These are phyloP conservation scores for Candida insectalens DNA, from an alignment of 805 yeast species.

Conservation along the genomic window DNA sequence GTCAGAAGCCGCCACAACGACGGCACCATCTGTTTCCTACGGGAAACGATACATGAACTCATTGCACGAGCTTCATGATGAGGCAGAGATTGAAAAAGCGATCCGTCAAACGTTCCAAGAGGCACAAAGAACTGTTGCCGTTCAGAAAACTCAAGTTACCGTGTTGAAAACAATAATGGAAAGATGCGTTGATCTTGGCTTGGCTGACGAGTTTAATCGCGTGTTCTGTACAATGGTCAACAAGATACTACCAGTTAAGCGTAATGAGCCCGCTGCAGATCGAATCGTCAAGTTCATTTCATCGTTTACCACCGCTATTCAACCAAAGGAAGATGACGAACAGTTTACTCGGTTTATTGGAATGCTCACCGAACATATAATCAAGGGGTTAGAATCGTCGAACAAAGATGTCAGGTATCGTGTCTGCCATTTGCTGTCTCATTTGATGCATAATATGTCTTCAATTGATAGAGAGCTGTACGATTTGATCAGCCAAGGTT, in stretches of 20 bases:
- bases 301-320: constrained; percentile 44
- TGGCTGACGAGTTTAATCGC: constrained; percentile 49
- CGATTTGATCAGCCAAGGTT: constrained; percentile 47
- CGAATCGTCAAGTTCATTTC: constrained; percentile 61
- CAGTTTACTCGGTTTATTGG: constrained; percentile 40
- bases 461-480: constrained; percentile 70
- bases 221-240: constrained; percentile 54
- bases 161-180: constrained; percentile 50
- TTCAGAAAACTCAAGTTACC: constrained; percentile 67
- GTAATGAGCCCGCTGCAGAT: constrained; percentile 65
- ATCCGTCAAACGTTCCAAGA: constrained; percentile 69
- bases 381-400: constrained; percentile 71
- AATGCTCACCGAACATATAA: constrained; percentile 50
- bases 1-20: background rate
- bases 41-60: constrained; percentile 2
- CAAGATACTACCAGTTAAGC: constrained; percentile 57
- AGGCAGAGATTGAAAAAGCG: constrained; percentile 30
- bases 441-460: constrained; percentile 58
- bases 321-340: constrained; percentile 23
- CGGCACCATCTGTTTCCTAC: background rate
- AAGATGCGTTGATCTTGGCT: constrained; percentile 41
- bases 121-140: constrained; percentile 63
- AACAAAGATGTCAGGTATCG: constrained; percentile 73
- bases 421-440: constrained; percentile 66
- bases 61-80: background rate